Conservation (phyloP, 768 basidiomycete genomes). For the Pisolithus sp. region DNA sequence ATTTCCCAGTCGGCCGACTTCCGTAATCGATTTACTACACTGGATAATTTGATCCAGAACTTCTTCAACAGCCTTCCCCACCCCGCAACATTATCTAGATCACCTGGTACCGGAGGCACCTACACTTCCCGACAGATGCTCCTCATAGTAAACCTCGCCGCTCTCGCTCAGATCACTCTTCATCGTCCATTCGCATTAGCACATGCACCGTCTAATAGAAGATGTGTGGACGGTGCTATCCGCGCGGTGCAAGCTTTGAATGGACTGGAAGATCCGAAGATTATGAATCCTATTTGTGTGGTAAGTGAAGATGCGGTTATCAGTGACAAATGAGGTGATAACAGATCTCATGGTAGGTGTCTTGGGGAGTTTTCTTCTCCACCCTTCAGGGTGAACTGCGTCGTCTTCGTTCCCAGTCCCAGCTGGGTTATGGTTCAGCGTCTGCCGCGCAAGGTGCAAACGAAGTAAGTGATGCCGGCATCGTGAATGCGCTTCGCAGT, state of each 20-base stretch:
- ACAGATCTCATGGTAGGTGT: constrained; percentile 9
- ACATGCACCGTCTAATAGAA: constrained; percentile 9
- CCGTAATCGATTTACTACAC: constrained; percentile 36
- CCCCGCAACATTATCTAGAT: not conserved
- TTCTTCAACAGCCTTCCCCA: constrained; percentile 23
- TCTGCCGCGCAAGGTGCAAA: not conserved
- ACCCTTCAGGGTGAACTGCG: constrained; percentile 17
- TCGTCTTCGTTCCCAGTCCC: constrained; percentile 7
- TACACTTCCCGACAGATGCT: constrained; percentile 5
- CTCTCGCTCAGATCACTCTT: constrained; percentile 20
- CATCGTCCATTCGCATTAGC: constrained; percentile 16
- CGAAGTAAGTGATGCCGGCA: constrained; percentile 3
- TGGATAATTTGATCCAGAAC: constrained; percentile 41
- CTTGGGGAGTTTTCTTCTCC: constrained; percentile 20
- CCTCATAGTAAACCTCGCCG: constrained; percentile 14
- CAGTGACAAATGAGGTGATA: not conserved
- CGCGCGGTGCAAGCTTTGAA: constrained; percentile 11
- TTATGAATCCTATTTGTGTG: constrained; percentile 14
- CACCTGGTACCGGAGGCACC: not conserved
- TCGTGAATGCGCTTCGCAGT: constrained; percentile 9
- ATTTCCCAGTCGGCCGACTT: constrained; percentile 38
- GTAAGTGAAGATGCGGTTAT: not conserved
- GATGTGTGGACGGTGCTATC: constrained; percentile 14
- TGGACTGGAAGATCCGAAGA: constrained; percentile 3
- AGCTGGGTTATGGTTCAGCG: not conserved